phyloP scores from a whole-genome alignment of 2,329 filamentous ascomycete genomes.

The Zymoseptoria ardabiliae region DNA sequence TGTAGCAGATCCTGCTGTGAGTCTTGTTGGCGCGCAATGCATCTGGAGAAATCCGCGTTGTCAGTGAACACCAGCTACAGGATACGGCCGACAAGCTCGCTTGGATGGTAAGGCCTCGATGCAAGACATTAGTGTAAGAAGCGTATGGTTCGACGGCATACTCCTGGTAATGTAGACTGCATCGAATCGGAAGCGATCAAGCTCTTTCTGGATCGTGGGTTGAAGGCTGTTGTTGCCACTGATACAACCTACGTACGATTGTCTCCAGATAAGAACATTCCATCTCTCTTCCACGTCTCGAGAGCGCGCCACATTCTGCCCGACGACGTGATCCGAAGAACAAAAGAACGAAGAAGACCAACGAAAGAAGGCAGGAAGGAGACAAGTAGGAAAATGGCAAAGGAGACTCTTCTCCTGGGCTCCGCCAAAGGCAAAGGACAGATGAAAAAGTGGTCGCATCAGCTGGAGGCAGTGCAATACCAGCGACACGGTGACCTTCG shows the following conservation, averaged over 20 bases:
- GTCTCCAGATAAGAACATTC: neutral
- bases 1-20: too few species aligned
- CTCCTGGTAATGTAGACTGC: too few species aligned
- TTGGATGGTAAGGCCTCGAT: too few species aligned
- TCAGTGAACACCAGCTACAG: too few species aligned
- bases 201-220: neutral
- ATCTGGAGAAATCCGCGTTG: too few species aligned
- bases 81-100: too few species aligned
- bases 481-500: neutral
- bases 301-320: neutral
- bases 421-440: neutral
- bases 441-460: neutral
- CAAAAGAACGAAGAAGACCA: neutral
- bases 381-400: neutral
- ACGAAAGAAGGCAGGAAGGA: neutral
- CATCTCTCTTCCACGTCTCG: neutral
- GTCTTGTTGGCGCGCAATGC: too few species aligned
- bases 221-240: neutral
- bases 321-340: neutral
- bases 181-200: neutral
- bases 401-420: neutral
- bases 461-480: slow-evolving; percentile 1
- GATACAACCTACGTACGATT: neutral
- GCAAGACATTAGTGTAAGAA: too few species aligned
- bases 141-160: too few species aligned